These are phyloP conservation scores for Macrotyloma uniflorum DNA, from an alignment of 306 rosid species.

Conservation along the genomic window DNA sequence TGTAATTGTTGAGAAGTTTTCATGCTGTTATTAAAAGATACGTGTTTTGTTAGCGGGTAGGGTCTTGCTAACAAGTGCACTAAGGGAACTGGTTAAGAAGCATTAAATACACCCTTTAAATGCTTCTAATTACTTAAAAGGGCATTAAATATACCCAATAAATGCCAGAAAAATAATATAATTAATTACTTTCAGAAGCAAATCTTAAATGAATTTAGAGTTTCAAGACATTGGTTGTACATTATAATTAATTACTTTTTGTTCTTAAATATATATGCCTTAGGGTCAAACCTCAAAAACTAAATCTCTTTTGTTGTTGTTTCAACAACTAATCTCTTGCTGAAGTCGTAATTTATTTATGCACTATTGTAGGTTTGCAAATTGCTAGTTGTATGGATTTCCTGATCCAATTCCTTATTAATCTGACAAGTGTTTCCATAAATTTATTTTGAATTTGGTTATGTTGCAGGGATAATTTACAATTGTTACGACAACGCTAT, in stretches of 20 bases:
- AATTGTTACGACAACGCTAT: constrained; percentile 90
- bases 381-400: constrained; percentile 21
- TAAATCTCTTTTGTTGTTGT: neutral
- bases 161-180: neutral
- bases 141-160: neutral
- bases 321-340: neutral
- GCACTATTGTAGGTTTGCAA: neutral
- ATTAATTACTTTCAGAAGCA: neutral
- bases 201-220: neutral
- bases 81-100: neutral
- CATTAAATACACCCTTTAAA: neutral
- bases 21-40: neutral
- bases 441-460: constrained; percentile 33
- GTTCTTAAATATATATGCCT: neutral
- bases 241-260: neutral
- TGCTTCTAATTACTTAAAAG: neutral
- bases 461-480: constrained; percentile 85
- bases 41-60: neutral
- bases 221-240: neutral
- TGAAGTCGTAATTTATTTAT: neutral
- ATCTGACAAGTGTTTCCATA: constrained; percentile 10
- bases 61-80: neutral
- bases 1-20: neutral
- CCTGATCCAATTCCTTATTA: neutral
- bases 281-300: neutral